These are phyloP conservation scores for Betula pendula DNA, from an alignment of 306 rosid species.

Conservation along the genomic window DNA sequence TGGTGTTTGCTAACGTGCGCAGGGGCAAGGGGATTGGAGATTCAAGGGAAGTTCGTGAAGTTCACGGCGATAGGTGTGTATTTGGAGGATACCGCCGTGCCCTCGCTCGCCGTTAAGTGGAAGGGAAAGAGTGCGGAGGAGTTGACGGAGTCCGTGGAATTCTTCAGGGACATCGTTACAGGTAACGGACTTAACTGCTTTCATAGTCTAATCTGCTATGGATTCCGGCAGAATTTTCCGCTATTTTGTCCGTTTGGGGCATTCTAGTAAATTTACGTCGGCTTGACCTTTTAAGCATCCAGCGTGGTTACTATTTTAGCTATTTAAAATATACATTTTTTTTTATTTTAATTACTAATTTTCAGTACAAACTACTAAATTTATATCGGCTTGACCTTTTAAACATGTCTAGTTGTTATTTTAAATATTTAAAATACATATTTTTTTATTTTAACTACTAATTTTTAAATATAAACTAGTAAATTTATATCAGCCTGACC, in stretches of 20 bases:
- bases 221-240: neutral
- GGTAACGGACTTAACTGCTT: conserved; percentile 34
- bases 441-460: too few species aligned
- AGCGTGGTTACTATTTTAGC: too few species aligned
- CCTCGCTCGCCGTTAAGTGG: conserved; percentile 64
- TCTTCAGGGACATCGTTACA: conserved; percentile 62
- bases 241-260: neutral
- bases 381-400: too few species aligned
- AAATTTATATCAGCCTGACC: too few species aligned
- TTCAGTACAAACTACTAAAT: too few species aligned
- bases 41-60: conserved; percentile 57
- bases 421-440: too few species aligned
- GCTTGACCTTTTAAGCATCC: neutral
- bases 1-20: neutral
- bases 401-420: too few species aligned
- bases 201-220: neutral
- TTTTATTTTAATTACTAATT: too few species aligned
- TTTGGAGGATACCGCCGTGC: conserved; percentile 59
- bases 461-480: too few species aligned
- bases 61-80: conserved; percentile 73
- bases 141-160: conserved; percentile 54
- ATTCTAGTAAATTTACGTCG: neutral
- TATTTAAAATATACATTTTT: too few species aligned
- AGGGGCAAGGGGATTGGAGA: conserved; percentile 66
- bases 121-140: conserved; percentile 48